These are phyloP conservation scores for Cercospora beticola DNA, from an alignment of 2,329 filamentous ascomycete genomes.

Conservation along the genomic window DNA sequence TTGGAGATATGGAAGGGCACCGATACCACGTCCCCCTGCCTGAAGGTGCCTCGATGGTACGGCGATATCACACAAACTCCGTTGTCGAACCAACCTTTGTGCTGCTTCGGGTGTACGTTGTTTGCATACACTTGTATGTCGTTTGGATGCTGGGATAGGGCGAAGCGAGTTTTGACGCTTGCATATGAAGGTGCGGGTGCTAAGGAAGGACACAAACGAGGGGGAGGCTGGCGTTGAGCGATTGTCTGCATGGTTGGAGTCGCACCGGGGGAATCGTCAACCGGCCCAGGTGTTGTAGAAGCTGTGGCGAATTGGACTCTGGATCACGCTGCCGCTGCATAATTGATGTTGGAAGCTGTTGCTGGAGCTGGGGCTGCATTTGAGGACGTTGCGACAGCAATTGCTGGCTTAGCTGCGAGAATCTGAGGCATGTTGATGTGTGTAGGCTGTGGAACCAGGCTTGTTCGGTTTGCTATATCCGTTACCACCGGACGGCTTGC, in stretches of 20 bases:
- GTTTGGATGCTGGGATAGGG: background rate
- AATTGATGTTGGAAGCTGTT: background rate
- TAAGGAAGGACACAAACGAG: background rate
- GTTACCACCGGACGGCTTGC: no score
- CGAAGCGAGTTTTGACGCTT: background rate
- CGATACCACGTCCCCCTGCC: slow-evolving; percentile 12
- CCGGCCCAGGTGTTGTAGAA: background rate
- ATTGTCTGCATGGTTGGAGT: background rate
- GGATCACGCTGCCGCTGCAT: background rate
- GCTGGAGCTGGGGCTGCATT: background rate
- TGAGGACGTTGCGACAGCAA: background rate
- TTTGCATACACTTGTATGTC: background rate
- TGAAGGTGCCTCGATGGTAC: slow-evolving; percentile 1
- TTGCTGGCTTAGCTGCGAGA: no score
- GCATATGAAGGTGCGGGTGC: background rate
- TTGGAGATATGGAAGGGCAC: slow-evolving; percentile 11
- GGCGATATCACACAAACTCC: slow-evolving; percentile 6
- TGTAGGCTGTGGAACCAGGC: background rate
- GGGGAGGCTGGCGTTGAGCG: background rate
- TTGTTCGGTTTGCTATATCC: background rate
- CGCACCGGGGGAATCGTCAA: background rate
- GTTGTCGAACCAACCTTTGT: slow-evolving; percentile 7
- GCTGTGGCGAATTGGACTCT: background rate
- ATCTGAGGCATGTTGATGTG: background rate
- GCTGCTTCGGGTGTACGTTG: background rate